Conservation (phyloP, 768 basidiomycete genomes). For the Fibroporia radiculosa region DNA sequence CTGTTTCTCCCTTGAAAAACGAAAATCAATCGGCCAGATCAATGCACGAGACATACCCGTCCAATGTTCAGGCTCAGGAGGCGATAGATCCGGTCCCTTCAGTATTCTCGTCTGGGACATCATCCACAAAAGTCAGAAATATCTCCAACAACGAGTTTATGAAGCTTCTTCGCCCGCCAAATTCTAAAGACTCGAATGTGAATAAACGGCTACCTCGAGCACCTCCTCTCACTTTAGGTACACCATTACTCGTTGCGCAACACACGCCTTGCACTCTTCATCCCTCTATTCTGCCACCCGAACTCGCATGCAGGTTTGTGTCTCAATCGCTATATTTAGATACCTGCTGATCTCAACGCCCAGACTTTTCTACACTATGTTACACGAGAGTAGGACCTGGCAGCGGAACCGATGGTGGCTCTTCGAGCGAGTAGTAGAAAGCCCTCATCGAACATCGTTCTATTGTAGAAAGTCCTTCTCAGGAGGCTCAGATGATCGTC, state of each 20-base stretch:
- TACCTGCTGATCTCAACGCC: not conserved
- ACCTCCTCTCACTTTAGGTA: conserved; percentile 57
- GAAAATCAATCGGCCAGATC: not conserved
- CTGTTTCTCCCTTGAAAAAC: not conserved
- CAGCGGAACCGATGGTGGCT: conserved; percentile 78
- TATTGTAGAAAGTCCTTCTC: conserved; percentile 40
- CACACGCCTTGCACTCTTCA: conserved; percentile 76
- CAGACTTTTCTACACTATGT: conserved; percentile 65
- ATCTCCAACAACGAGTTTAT: conserved; percentile 37
- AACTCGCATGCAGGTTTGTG: conserved; percentile 50
- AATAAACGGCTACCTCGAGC: conserved; percentile 23
- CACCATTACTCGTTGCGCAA: conserved; percentile 53
- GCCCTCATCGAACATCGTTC: conserved; percentile 78
- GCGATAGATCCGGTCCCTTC: no score
- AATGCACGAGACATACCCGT: no score
- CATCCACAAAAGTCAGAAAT: not conserved
- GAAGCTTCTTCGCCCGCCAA: conserved; percentile 45
- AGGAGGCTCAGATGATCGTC: conserved; percentile 20
- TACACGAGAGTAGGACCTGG: conserved; percentile 56
- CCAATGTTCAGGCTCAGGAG: no score
- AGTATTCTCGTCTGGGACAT: not conserved
- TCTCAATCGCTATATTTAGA: not conserved
- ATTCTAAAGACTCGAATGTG: conserved; percentile 25
- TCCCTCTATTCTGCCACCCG: conserved; percentile 57
- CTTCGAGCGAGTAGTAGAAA: conserved; percentile 74